These are phyloP conservation scores for Didymella keratinophila DNA, from an alignment of 2,329 filamentous ascomycete species.

Conservation along the genomic window DNA sequence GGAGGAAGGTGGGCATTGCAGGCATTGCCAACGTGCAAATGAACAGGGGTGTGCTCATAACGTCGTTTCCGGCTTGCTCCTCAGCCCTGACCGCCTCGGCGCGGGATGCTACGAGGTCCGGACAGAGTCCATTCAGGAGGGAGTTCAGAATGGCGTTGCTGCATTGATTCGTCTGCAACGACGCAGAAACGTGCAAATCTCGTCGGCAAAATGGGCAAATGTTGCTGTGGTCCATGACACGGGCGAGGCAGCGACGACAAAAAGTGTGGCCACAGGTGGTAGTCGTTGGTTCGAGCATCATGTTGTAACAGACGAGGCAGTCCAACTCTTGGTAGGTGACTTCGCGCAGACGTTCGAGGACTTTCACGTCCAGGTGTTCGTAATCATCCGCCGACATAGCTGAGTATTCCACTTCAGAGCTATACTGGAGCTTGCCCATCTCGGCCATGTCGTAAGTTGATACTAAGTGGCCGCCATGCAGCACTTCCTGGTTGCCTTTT, in stretches of 20 bases:
- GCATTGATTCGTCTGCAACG: constrained; percentile 56
- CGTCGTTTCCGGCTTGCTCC: constrained; percentile 62
- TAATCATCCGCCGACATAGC: constrained; percentile 50
- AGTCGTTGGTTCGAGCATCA: constrained; percentile 83
- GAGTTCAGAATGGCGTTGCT: constrained; percentile 70
- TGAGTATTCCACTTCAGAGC: constrained; percentile 63
- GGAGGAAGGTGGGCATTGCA: constrained; percentile 80
- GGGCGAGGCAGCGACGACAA: constrained; percentile 79
- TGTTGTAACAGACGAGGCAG: constrained; percentile 85
- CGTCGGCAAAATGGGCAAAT: constrained; percentile 84
- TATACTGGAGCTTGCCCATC: constrained; percentile 65
- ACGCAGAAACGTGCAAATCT: constrained; percentile 62
- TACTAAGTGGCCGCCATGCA: constrained; percentile 67
- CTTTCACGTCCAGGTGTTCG: constrained; percentile 55
- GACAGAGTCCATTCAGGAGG: constrained; percentile 74
- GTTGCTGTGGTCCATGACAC: constrained; percentile 77
- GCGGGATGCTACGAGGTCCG: constrained; percentile 66
- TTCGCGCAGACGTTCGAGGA: constrained; percentile 68
- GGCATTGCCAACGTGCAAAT: constrained; percentile 85
- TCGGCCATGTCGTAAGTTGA: constrained; percentile 73
- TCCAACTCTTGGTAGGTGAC: constrained; percentile 75
- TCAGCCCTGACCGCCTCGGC: constrained; percentile 65
- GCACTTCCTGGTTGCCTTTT: constrained; percentile 50
- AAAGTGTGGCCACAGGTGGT: constrained; percentile 90
- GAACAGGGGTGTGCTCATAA: constrained; percentile 72